phyloP scores from a whole-genome alignment of 345 rosid genomes.

The Bruguiera sexangula region DNA sequence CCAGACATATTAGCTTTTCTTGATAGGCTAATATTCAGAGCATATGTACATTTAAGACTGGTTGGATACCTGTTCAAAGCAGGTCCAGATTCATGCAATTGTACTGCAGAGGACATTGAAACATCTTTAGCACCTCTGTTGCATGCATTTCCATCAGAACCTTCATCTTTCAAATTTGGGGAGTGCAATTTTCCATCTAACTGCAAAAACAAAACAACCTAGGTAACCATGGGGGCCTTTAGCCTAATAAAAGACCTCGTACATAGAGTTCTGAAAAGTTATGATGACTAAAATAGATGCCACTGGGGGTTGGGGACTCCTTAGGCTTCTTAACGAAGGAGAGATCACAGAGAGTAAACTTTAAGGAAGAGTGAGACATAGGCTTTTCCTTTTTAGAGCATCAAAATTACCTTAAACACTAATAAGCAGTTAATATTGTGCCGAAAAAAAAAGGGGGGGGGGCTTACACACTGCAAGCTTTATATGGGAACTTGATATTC shows the following conservation, averaged over 20 bases:
- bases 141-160: conserved; percentile 20
- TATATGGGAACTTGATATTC: no score
- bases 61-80: conserved; percentile 26
- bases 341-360: no score
- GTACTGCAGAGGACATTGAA: conserved; percentile 16
- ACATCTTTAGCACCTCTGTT: conserved; percentile 14
- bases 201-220: conserved; percentile 17
- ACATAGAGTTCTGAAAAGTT: not conserved
- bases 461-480: no score
- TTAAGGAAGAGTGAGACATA: no score
- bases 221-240: not conserved
- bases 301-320: not conserved
- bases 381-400: no score
- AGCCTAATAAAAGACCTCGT: not conserved
- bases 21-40: not conserved
- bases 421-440: no score
- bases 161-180: conserved; percentile 21
- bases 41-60: not conserved
- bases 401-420: no score
- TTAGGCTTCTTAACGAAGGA: conserved; percentile 2
- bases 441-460: no score
- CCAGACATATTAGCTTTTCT: not conserved
- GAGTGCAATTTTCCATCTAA: conserved; percentile 19
- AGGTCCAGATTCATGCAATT: conserved; percentile 18
- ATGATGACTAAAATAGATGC: no score